These are phyloP conservation scores for Inosperma sp. DNA, from an alignment of 768 basidiomycete genomes.

Conservation along the genomic window DNA sequence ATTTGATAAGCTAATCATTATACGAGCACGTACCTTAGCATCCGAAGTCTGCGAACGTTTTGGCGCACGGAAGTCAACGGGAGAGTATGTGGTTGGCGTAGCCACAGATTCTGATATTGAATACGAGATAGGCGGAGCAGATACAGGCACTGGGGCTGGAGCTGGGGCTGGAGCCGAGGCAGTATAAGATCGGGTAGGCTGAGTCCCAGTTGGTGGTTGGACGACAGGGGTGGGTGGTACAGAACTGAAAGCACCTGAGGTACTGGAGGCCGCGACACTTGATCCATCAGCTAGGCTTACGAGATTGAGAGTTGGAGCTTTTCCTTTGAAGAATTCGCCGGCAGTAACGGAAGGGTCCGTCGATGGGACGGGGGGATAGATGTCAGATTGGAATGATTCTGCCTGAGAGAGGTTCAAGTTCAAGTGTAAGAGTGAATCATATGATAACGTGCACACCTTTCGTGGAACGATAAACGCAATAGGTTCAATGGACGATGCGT, in stretches of 20 bases:
- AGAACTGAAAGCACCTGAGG: constrained; percentile 25
- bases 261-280: constrained; percentile 27
- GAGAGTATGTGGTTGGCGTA: constrained; percentile 13
- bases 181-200: constrained; percentile 31
- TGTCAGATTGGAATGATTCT: constrained; percentile 95
- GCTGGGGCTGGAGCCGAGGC: constrained; percentile 26
- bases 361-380: constrained; percentile 89
- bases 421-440: constrained; percentile 5
- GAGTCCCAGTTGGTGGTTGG: constrained; percentile 33
- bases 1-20: not conserved
- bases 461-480: constrained; percentile 95
- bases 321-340: constrained; percentile 84
- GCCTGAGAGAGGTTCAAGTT: constrained; percentile 42
- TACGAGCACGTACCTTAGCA: constrained; percentile 19
- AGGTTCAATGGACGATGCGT: constrained; percentile 71
- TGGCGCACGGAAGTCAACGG: constrained; percentile 17
- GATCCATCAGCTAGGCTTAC: constrained; percentile 74
- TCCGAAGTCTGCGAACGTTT: constrained; percentile 21
- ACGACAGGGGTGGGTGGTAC: constrained; percentile 27
- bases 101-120: constrained; percentile 13
- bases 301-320: constrained; percentile 70
- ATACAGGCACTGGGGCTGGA: constrained; percentile 9
- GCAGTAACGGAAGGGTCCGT: constrained; percentile 75
- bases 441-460: constrained; percentile 48
- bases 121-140: constrained; percentile 10